phyloP scores from a whole-genome alignment of 352 stramenopile genomes.

The Phytophthora melonis region DNA sequence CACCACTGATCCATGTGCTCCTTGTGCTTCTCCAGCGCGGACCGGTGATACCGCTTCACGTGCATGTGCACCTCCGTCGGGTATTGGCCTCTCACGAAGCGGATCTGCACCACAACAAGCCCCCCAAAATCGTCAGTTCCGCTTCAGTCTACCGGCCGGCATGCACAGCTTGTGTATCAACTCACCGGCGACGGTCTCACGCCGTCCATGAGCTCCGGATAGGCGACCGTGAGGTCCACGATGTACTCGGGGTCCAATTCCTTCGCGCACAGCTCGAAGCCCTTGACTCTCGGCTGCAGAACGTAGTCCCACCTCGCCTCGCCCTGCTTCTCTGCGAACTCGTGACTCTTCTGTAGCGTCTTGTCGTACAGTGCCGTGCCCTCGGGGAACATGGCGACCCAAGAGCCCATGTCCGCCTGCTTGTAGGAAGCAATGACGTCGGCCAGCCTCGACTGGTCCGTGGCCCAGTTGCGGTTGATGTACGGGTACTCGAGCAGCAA shows the following conservation, averaged over 20 bases:
- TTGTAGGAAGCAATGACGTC: constrained; percentile 67
- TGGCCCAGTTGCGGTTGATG: constrained; percentile 76
- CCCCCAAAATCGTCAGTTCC: neutral
- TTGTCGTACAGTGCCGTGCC: constrained; percentile 77
- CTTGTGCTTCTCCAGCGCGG: constrained; percentile 52
- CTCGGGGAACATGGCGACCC: constrained; percentile 86
- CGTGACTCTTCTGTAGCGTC: constrained; percentile 70
- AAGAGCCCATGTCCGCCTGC: constrained; percentile 50
- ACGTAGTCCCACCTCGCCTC: constrained; percentile 72
- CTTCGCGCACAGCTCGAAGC: constrained; percentile 74
- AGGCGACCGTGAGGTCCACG: constrained; percentile 80
- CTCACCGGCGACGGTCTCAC: constrained; percentile 72
- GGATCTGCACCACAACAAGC: constrained; percentile 41
- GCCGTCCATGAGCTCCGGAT: constrained; percentile 75
- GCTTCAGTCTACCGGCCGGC: neutral
- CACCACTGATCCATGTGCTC: constrained; percentile 64
- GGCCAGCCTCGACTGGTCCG: constrained; percentile 62
- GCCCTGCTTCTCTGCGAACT: constrained; percentile 58
- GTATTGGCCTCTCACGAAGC: constrained; percentile 71
- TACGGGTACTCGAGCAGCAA: constrained; percentile 78
- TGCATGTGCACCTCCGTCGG: constrained; percentile 81
- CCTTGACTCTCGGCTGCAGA: constrained; percentile 67
- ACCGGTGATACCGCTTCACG: constrained; percentile 63
- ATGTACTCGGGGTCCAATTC: constrained; percentile 75
- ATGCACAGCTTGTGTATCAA: neutral